A percentile compares a stretch with the other conserved stretches of the same genome.
These are phyloP conservation scores for Nemania sp. DNA, from an alignment of 2,329 filamentous ascomycete genomes.

Conservation along the genomic window DNA sequence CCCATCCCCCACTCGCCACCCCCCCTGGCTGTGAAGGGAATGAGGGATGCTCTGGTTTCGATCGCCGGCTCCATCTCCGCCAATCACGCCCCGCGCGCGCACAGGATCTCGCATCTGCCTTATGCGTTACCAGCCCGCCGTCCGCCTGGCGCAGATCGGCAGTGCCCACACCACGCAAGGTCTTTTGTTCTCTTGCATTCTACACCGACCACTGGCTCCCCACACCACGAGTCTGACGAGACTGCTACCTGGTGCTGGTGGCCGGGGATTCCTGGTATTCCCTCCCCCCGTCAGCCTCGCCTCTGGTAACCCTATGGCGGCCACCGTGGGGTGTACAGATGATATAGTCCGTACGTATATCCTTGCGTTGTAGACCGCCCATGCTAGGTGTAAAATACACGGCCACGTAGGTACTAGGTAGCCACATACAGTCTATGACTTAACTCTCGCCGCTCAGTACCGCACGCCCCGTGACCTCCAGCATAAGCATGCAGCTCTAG, in stretches of 20 bases:
- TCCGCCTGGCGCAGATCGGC: too few species aligned
- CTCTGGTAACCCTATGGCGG: neutral
- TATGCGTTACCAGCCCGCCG: neutral
- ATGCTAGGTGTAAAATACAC: too few species aligned
- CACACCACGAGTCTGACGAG: neutral
- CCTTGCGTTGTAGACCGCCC: too few species aligned
- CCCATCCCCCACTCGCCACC: neutral
- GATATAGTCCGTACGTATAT: too few species aligned
- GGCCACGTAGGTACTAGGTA: too few species aligned
- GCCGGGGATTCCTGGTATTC: too few species aligned
- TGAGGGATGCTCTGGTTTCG: constrained; percentile 1
- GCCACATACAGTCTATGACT: too few species aligned
- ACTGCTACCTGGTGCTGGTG: too few species aligned
- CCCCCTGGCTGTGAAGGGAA: neutral
- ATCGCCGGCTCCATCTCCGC: neutral
- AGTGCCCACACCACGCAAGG: too few species aligned
- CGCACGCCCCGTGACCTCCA: too few species aligned
- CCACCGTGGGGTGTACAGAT: neutral
- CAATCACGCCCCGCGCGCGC: constrained; percentile 1
- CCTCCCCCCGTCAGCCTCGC: constrained; percentile 4
- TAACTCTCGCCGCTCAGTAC: too few species aligned
- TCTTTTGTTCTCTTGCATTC: neutral
- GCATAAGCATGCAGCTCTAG: too few species aligned
- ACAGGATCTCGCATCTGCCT: neutral
- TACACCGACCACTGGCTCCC: neutral